Evolutionary conservation across 2,329 filamentous ascomycete species (phyloP).

Genomic region (Clonostachys sp.): DNA sequence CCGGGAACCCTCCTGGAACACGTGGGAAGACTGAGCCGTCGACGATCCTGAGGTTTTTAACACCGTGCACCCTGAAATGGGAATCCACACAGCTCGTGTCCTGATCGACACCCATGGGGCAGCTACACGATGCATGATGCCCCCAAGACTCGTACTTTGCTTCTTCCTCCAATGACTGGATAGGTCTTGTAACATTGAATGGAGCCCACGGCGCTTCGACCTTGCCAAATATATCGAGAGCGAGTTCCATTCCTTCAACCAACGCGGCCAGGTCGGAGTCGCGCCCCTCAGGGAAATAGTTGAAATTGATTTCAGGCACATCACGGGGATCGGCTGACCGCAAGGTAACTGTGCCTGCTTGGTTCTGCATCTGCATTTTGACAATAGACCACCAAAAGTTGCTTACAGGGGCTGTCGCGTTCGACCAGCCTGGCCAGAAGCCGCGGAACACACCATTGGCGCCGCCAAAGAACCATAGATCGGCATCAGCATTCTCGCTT

Average conservation of each 20-base stretch:
- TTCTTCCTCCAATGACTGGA: slow-evolving; percentile 8
- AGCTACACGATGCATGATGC: slow-evolving; percentile 24
- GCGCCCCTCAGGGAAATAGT: slow-evolving; percentile 47
- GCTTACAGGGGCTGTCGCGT: slow-evolving; percentile 34
- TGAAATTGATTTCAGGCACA: slow-evolving; percentile 54
- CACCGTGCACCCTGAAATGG: slow-evolving; percentile 41
- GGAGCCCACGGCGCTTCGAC: slow-evolving; percentile 7
- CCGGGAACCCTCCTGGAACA: slow-evolving; percentile 24
- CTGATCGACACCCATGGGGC: slow-evolving; percentile 20
- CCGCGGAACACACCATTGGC: slow-evolving; percentile 33
- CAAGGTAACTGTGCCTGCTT: slow-evolving; percentile 56
- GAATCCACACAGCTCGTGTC: slow-evolving; percentile 35
- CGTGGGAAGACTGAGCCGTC: slow-evolving; percentile 38
- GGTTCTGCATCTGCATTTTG: slow-evolving; percentile 58
- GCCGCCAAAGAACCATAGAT: too few species aligned
- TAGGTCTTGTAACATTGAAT: slow-evolving; percentile 6
- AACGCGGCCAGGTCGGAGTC: slow-evolving; percentile 43
- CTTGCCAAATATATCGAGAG: slow-evolving; percentile 29
- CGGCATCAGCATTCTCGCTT: too few species aligned
- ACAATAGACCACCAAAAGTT: slow-evolving; percentile 38
- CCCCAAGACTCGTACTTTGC: slow-evolving; percentile 20
- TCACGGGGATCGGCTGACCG: slow-evolving; percentile 56
- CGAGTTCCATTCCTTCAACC: slow-evolving; percentile 45
- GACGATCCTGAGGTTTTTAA: slow-evolving; percentile 37
- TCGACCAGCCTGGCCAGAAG: slow-evolving; percentile 52